Evolutionary conservation across 2,329 filamentous ascomycete genomes (phyloP), one percentile per base, ranked within the genome.

Genomic region (Phoma sp.): DNA sequence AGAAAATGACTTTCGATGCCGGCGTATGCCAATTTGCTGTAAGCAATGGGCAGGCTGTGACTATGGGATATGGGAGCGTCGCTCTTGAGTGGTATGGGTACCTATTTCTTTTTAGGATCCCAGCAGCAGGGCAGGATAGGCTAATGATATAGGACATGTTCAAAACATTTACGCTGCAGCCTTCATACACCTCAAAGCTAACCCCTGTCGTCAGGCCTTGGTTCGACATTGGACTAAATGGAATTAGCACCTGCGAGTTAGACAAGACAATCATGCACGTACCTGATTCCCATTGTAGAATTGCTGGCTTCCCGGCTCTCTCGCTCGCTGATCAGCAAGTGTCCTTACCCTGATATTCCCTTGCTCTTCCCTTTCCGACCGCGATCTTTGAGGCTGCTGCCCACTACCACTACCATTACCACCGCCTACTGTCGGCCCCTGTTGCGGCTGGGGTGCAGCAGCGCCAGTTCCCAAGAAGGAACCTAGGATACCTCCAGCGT

Each of bases 231-330:
- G 10, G 30, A 52, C 51, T 55, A 14, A 13, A 8, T 2, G 5
- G 5, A n/a, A 14, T 56, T 14, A 49, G 48, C 32, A 47, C 13
- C 4, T 25, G 32, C 29, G 24, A 30, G 4, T 18, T 2, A 1
- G 2, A 3, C n/a, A 23, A 3, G 7, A 4, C n/a, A 23, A 1
- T 7, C 4, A 11, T 4, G 22, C n/a, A 23, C 33, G 75, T 79
- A 93, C 90, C 71, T 90, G 90, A 69, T 96, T 97, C 1, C 93
- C 93, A 68, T 97, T 97, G 70, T 97, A 96, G 41, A 96, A 83
- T 68, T 96, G 88, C 39, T 86, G 83, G 14, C 13, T 50, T 50
- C 83, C 75, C 47, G 80, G 79, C 35, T 81, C 78, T 57, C 83
- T 79, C 18, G 81, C 77, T 36, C 76, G 60, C 65, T 79, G 77